A percentile compares a stretch with the other conserved stretches of the same genome.
Evolutionary conservation across 176 grass and related monocot genomes (phyloP).

Genomic region (Oryza longistaminata): DNA sequence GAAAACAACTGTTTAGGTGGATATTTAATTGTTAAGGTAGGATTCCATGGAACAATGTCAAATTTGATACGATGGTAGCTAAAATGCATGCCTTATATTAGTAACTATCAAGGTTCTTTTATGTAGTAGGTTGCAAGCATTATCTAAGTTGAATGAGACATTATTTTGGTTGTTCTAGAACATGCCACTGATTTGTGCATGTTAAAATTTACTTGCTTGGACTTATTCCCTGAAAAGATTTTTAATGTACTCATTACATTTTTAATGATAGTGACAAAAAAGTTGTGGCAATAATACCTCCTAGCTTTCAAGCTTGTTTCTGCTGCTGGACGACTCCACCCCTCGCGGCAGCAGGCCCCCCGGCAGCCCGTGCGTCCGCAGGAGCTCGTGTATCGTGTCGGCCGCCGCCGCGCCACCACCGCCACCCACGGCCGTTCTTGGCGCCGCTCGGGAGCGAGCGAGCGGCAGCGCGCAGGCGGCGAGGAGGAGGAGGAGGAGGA

Average conservation of each 20-base stretch:
- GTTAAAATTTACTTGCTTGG: not conserved
- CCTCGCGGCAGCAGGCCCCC: conserved; percentile 69
- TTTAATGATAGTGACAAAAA: conserved; percentile 35
- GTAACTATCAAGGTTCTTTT: not conserved
- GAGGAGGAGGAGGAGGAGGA: conserved; percentile 25
- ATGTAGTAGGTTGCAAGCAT: conserved; percentile 22
- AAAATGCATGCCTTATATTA: not conserved
- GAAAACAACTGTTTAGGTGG: not conserved
- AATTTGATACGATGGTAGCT: conserved; percentile 6
- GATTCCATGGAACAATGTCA: not conserved
- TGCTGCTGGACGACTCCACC: too few relatives aligned
- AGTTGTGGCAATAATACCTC: conserved; percentile 1
- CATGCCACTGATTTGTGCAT: not conserved
- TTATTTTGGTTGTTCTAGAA: not conserved
- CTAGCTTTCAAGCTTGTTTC: conserved; percentile 11
- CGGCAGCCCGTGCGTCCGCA: conserved; percentile 63
- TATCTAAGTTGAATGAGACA: conserved; percentile 1
- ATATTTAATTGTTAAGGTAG: not conserved
- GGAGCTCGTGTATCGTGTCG: conserved; percentile 70
- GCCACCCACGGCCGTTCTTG: not conserved
- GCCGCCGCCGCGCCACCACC: not conserved
- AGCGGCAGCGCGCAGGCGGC: conserved; percentile 26
- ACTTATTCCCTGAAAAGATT: not conserved
- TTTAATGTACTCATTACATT: not conserved
- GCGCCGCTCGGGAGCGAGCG: conserved; percentile 22